Percentiles rank a stretch among this genome's conserved stretches.
phyloP scores from a whole-genome alignment of 116 monocot species.

The Papilionanthe hybrid region DNA sequence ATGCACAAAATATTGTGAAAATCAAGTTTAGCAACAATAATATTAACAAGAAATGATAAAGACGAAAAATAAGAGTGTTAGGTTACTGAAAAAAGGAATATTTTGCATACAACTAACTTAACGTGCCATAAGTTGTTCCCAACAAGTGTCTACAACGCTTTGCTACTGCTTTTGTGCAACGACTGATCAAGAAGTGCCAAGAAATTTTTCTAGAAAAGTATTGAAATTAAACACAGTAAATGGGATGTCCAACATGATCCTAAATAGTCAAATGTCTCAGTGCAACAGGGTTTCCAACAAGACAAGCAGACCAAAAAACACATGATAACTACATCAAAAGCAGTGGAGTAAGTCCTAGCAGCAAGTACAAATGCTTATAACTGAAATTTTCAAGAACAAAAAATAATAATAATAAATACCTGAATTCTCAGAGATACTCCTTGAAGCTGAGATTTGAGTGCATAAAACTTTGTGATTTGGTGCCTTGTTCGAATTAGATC shows the following conservation, averaged over 20 bases:
- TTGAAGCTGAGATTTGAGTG: slow-evolving; percentile 34
- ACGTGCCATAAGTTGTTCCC: not conserved
- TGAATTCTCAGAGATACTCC: slow-evolving; percentile 31
- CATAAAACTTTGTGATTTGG: slow-evolving; percentile 71
- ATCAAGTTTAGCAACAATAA: not conserved
- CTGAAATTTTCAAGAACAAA: not conserved
- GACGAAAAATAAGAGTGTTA: not conserved
- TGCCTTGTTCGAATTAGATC: slow-evolving; percentile 61
- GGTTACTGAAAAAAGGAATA: not conserved
- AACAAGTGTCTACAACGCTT: not conserved
- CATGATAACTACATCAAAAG: not conserved
- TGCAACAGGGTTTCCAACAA: not conserved
- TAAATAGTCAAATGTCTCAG: not conserved
- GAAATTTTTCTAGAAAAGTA: not conserved
- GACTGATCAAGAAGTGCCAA: not conserved
- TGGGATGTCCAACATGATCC: not conserved
- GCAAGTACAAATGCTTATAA: not conserved
- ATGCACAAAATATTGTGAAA: not conserved
- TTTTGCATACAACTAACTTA: not conserved
- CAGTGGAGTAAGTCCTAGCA: not conserved
- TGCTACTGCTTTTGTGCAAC: not conserved
- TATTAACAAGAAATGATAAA: not conserved
- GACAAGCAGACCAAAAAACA: not conserved
- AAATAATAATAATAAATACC: slow-evolving; percentile 9
- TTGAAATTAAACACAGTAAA: not conserved